Base-by-base conservation (phyloP, 208 protist species). In the Trypanosoma cruzi region DNA sequence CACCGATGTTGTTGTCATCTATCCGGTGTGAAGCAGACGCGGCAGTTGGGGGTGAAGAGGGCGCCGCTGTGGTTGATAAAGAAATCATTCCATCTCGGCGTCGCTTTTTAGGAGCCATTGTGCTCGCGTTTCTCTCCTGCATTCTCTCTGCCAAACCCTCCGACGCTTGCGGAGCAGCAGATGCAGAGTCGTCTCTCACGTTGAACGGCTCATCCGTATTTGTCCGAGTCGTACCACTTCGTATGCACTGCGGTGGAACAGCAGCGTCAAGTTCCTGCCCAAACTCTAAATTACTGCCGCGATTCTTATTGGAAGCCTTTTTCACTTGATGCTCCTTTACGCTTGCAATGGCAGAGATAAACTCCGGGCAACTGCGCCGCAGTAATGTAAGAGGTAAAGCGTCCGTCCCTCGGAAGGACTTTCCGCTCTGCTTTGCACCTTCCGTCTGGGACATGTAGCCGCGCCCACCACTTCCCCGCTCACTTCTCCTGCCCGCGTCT, bases 1-100 rank as follows among this genome's bases (percentile, higher is more conserved):
- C 37, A 22, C 40, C 26, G 42, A 40, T 55, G 65, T 40, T 53
- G 28, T 16, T 55, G n/a, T 63, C 65, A 4, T 70, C 54, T 18
- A 34, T 11, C 32, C 36, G 24, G 26, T 31, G 53, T 44, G 65
- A 63, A 10, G 65, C 22, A 46, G 32, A 29, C 1, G 37, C 13
- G n/a, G 63, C 18, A 46, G 49, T 50, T 32, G 52, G 16, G 3
- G 40, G 22, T 20, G 52, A 14, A 28, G 40, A 6, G 0, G 52
- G 20, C 49, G 34, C 13, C 34, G 37, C 26, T 36, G 36, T 50
- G 6, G 31, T 31, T 40, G 52, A 8, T 46, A 68, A 26, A n/a
- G 63, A 22, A 18, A 8, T 50, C 26, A 59, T 28, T 18, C 50
- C 65, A 31, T 72, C 67, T 14, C 57, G 31, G 57, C 67, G 67